phyloP scores from a whole-genome alignment of 768 basidiomycete genomes.

The Cystofilobasidium macerans region DNA sequence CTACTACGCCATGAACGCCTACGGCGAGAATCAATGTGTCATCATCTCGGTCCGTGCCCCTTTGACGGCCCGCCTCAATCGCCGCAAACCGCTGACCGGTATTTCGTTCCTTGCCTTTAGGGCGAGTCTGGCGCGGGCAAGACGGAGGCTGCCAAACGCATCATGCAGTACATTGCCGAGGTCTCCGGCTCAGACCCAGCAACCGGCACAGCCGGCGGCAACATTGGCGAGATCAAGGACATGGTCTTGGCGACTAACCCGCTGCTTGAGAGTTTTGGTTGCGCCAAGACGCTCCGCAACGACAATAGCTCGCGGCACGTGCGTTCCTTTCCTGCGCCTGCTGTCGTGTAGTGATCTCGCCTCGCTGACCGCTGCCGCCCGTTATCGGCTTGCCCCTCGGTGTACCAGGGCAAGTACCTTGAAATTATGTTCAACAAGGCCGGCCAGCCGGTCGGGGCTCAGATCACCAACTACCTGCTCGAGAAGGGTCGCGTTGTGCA shows the following conservation, averaged over 20 bases:
- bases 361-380: not conserved
- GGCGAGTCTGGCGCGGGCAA: constrained; percentile 99
- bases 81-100: not conserved
- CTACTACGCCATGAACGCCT: constrained; percentile 98
- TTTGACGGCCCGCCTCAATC: not conserved
- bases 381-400: too few species aligned
- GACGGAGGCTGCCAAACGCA: constrained; percentile 96
- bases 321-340: constrained; percentile 35
- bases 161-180: constrained; percentile 99
- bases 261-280: constrained; percentile 91
- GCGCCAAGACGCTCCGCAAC: constrained; percentile 95
- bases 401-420: constrained; percentile 80
- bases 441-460: constrained; percentile 90
- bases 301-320: constrained; percentile 98
- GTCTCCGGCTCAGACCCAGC: too few species aligned
- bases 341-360: not conserved
- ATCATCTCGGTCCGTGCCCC: constrained; percentile 58
- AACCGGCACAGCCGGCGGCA: constrained; percentile 50
- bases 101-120: not conserved
- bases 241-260: constrained; percentile 99
- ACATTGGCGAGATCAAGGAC: constrained; percentile 96
- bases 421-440: constrained; percentile 96
- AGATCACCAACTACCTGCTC: constrained; percentile 94
- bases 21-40: constrained; percentile 98
- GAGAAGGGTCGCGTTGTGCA: constrained; percentile 85